Evolutionary conservation across 805 yeast genomes (phyloP).

Genomic region (Candida tammaniensis): DNA sequence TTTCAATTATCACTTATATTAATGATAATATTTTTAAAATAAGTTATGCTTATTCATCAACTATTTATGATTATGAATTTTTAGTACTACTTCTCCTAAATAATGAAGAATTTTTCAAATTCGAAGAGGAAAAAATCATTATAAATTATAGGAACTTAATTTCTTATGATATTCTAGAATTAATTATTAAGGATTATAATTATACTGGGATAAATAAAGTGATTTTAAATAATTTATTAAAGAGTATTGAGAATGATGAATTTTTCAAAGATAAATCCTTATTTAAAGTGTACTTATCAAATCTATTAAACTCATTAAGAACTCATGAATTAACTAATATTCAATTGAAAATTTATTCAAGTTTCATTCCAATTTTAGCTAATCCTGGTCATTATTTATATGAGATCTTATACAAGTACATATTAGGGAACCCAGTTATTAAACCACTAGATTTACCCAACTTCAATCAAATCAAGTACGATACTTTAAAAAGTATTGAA

Average conservation of each 20-base stretch:
- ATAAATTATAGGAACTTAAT: slow-evolving; percentile 57
- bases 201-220: slow-evolving; percentile 36
- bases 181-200: slow-evolving; percentile 45
- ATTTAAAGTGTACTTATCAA: slow-evolving; percentile 53
- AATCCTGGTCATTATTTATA: slow-evolving; percentile 75
- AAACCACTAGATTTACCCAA: slow-evolving; percentile 45
- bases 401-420: slow-evolving; percentile 67
- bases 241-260: slow-evolving; percentile 33
- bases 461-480: slow-evolving; percentile 34
- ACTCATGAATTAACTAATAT: slow-evolving; percentile 20
- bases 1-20: slow-evolving; percentile 11
- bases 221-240: slow-evolving; percentile 45
- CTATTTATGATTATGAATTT: slow-evolving; percentile 69
- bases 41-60: slow-evolving; percentile 21
- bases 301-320: slow-evolving; percentile 37
- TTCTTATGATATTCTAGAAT: slow-evolving; percentile 54
- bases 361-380: slow-evolving; percentile 52
- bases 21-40: slow-evolving; percentile 13
- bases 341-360: slow-evolving; percentile 54
- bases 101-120: slow-evolving; percentile 58
- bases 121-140: slow-evolving; percentile 19
- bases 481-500: slow-evolving; percentile 53
- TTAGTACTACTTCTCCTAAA: slow-evolving; percentile 58
- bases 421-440: slow-evolving; percentile 53
- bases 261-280: slow-evolving; percentile 54